Conservation (phyloP, 2,329 filamentous ascomycete species). For the Phyllosticta citrichinensis region DNA sequence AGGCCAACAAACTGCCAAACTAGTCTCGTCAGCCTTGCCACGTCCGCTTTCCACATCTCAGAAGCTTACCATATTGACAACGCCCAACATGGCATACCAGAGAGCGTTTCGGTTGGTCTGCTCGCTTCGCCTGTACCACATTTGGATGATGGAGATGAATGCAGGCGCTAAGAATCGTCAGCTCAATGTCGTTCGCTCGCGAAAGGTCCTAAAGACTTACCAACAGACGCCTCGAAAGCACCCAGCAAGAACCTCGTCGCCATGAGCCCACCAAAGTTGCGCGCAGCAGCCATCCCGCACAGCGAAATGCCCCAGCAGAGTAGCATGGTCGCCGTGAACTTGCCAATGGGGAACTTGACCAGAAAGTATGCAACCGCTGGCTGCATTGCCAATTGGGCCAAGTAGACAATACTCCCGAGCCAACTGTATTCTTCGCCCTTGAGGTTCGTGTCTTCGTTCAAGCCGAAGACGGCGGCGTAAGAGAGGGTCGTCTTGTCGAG, state of each 20-base stretch:
- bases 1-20: conserved; percentile 46
- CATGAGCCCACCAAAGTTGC: conserved; percentile 51
- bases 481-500: conserved; percentile 53
- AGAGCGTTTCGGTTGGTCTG: conserved; percentile 44
- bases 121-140: conserved; percentile 53
- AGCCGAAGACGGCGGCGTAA: conserved; percentile 11
- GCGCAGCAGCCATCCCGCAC: conserved; percentile 51
- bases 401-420: conserved; percentile 12
- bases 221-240: conserved; percentile 53
- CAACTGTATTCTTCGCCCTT: conserved; percentile 12
- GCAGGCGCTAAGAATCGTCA: conserved; percentile 16
- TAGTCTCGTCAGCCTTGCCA: not conserved
- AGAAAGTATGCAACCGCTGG: conserved; percentile 41
- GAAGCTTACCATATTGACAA: conserved; percentile 38
- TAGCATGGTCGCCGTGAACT: conserved; percentile 38
- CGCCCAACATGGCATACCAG: conserved; percentile 50
- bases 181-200: conserved; percentile 26
- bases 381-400: not conserved
- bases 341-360: conserved; percentile 42
- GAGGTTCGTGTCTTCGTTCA: conserved; percentile 12
- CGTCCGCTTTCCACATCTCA: not conserved
- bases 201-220: conserved; percentile 31
- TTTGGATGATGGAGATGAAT: conserved; percentile 42
- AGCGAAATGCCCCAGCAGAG: conserved; percentile 46
- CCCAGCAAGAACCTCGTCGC: conserved; percentile 55